phyloP scores from a whole-genome alignment of 202 grass and related monocot species.

The Digitaria exilis region DNA sequence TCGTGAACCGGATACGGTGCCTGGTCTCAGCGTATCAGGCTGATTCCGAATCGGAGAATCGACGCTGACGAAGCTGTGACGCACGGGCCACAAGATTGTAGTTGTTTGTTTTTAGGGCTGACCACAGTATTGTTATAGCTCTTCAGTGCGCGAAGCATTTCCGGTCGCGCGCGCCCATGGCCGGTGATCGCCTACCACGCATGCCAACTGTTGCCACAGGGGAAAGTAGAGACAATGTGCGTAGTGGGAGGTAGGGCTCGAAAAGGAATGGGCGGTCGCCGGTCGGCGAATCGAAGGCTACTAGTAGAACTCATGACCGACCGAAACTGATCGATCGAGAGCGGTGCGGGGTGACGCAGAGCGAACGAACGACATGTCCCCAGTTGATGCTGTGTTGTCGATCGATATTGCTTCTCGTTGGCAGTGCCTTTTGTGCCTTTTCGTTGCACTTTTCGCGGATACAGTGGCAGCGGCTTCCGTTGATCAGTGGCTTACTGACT shows the following conservation, averaged over 20 bases:
- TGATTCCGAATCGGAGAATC: no score
- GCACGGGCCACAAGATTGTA: no score
- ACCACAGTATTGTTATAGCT: no score
- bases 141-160: background rate
- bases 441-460: background rate
- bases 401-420: background rate
- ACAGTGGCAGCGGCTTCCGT: background rate
- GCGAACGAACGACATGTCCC: background rate
- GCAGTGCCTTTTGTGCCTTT: background rate
- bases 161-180: background rate
- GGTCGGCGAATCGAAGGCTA: background rate
- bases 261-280: background rate
- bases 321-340: background rate
- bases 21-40: no score
- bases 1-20: no score
- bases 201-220: background rate
- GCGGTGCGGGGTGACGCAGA: background rate
- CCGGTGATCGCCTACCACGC: background rate
- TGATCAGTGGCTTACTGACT: no score
- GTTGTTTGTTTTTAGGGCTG: no score
- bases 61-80: background rate
- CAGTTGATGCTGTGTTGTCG: slow-evolving; percentile 14
- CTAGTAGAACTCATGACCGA: background rate
- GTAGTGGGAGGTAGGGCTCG: background rate
- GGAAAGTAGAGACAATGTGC: background rate